Evolutionary conservation across 2,329 filamentous ascomycete genomes (phyloP).

Genomic region (Myrmaecium sp.): DNA sequence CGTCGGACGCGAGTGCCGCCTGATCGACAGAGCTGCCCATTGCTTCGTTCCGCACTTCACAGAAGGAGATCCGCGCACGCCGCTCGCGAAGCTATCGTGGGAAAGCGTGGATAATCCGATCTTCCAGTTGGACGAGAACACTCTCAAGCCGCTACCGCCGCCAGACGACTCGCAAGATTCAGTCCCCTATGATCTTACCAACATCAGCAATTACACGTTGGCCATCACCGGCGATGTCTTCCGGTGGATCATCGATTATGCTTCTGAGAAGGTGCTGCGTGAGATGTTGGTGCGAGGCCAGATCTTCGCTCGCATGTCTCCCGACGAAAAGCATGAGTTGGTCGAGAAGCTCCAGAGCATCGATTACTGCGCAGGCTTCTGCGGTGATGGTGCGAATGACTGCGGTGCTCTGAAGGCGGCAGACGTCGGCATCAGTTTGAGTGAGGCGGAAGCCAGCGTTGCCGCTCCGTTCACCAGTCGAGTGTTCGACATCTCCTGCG

Average conservation of each 20-base stretch:
- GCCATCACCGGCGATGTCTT: constrained; percentile 90
- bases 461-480: constrained; percentile 95
- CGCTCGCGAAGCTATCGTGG: constrained; percentile 63
- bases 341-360: constrained; percentile 95
- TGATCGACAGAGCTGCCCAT: constrained; percentile 65
- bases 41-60: constrained; percentile 87
- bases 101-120: constrained; percentile 83
- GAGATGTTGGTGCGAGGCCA: constrained; percentile 82
- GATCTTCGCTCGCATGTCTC: constrained; percentile 96
- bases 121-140: constrained; percentile 62
- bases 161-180: constrained; percentile 62
- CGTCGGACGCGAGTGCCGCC: constrained; percentile 74
- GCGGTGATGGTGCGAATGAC: constrained; percentile 93
- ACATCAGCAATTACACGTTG: constrained; percentile 69
- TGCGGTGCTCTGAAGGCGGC: constrained; percentile 93
- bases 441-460: constrained; percentile 92
- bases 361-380: constrained; percentile 90
- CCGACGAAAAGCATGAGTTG: constrained; percentile 94
- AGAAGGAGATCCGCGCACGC: constrained; percentile 59
- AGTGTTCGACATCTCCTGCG: constrained; percentile 90
- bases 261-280: constrained; percentile 59
- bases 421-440: constrained; percentile 92
- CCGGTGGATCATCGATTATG: constrained; percentile 89
- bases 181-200: constrained; percentile 67
- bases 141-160: constrained; percentile 59